Conservation (phyloP, 495 filamentous ascomycete genomes). For the Emericellopsis terricola region DNA sequence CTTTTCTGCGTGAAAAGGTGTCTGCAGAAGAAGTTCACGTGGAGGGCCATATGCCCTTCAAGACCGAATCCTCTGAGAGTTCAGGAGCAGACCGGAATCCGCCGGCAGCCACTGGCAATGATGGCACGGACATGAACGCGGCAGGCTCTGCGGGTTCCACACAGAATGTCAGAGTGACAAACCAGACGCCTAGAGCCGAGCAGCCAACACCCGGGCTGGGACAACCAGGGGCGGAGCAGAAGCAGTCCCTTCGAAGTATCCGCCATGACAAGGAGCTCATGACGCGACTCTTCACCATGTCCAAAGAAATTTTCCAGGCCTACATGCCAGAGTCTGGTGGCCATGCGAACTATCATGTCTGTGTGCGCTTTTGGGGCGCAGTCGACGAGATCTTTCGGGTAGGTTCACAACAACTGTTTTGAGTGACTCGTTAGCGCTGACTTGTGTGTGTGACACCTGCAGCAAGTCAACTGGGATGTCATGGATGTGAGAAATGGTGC, state of each 20-base stretch:
- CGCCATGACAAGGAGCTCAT: background rate
- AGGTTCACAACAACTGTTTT: background rate
- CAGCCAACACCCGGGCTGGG: background rate
- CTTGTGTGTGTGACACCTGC: no score
- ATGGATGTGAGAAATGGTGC: background rate
- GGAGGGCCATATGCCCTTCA: no score
- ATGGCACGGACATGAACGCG: no score
- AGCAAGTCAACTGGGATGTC: conserved; percentile 1
- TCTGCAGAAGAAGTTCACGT: no score
- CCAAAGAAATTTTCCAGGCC: background rate
- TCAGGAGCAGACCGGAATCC: no score
- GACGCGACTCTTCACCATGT: background rate
- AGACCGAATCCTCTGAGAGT: no score
- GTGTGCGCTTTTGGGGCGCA: conserved; percentile 1
- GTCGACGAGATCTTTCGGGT: conserved; percentile 1
- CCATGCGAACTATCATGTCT: background rate
- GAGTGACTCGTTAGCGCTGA: no score
- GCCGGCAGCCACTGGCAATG: no score
- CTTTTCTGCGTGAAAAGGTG: background rate
- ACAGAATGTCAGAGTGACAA: no score
- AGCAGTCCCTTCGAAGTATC: no score
- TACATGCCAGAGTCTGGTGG: background rate
- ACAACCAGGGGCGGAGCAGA: background rate
- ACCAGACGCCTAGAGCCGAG: no score
- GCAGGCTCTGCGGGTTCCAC: no score